Percentiles rank a stretch among this genome's conserved stretches.
phyloP scores from a whole-genome alignment of 345 rosid species.

The Bruguiera gymnorhiza region DNA sequence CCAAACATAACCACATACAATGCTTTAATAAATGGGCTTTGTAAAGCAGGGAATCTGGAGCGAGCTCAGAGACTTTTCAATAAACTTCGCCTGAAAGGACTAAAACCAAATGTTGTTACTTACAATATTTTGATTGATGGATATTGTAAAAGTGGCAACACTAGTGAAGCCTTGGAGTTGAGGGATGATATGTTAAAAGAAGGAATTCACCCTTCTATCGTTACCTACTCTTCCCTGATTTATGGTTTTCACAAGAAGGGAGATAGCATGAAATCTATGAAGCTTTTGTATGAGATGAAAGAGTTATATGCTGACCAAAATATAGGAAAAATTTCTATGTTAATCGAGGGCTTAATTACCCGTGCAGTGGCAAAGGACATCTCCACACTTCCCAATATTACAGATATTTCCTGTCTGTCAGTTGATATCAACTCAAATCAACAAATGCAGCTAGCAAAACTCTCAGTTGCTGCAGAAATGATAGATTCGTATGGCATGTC shows the following conservation, averaged over 20 bases:
- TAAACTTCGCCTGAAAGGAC: constrained; percentile 53
- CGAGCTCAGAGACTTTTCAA: constrained; percentile 55
- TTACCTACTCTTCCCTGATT: constrained; percentile 36
- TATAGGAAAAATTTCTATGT: constrained; percentile 18
- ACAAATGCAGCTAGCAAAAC: constrained; percentile 14
- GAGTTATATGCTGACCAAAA: constrained; percentile 22
- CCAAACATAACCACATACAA: constrained; percentile 66
- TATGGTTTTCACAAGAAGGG: constrained; percentile 38
- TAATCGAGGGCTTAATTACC: constrained; percentile 15
- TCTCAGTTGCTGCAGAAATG: constrained; percentile 12
- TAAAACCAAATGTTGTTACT: constrained; percentile 49
- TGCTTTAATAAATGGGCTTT: constrained; percentile 59
- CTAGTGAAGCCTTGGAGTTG: constrained; percentile 48
- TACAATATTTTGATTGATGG: constrained; percentile 55
- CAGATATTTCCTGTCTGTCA: constrained; percentile 14
- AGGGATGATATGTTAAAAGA: constrained; percentile 44
- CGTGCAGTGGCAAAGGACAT: constrained; percentile 16
- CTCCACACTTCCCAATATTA: constrained; percentile 15
- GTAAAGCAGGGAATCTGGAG: constrained; percentile 51
- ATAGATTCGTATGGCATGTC: constrained; percentile 14
- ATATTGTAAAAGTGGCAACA: constrained; percentile 41
- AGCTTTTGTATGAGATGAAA: constrained; percentile 34
- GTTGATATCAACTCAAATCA: constrained; percentile 9
- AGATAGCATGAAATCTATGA: constrained; percentile 20
- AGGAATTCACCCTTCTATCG: constrained; percentile 38